Conservation (phyloP, 2,329 filamentous ascomycete genomes). For the Trichoderma gracile region DNA sequence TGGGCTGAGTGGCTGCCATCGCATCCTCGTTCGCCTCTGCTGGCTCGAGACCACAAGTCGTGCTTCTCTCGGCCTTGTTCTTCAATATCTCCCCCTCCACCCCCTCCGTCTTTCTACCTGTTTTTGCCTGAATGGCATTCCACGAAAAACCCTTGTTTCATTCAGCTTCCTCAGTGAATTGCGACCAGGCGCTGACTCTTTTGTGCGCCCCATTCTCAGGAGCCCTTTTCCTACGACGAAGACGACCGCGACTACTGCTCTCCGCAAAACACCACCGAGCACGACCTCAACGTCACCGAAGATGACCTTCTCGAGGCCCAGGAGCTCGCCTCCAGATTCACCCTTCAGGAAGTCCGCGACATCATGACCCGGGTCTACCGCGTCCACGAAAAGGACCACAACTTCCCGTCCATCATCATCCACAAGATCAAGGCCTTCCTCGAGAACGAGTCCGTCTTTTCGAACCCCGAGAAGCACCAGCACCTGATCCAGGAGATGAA, state of each 20-base stretch:
- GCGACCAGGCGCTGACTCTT: conserved; percentile 19
- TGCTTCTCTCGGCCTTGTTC: not conserved
- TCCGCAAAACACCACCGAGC: conserved; percentile 36
- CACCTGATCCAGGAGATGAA: conserved; percentile 56
- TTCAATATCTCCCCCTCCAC: not conserved
- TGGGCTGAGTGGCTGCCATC: not conserved
- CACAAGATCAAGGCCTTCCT: conserved; percentile 46
- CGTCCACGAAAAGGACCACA: conserved; percentile 47
- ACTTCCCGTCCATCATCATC: conserved; percentile 44
- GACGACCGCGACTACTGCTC: conserved; percentile 39
- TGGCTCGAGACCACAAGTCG: no score
- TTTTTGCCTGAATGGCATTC: not conserved
- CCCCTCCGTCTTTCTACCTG: not conserved
- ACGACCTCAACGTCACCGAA: conserved; percentile 49
- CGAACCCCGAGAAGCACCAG: conserved; percentile 49
- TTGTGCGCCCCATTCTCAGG: conserved; percentile 25
- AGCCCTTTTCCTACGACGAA: conserved; percentile 44
- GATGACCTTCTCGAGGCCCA: conserved; percentile 49
- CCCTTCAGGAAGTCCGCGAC: conserved; percentile 46
- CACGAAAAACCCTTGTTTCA: not conserved
- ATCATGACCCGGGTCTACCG: conserved; percentile 45
- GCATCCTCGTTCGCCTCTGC: not conserved
- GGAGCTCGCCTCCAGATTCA: conserved; percentile 46
- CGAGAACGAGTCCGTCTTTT: conserved; percentile 48
- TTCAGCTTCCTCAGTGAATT: not conserved